A percentile compares a stretch with the other conserved stretches of the same genome.
Conservation (phyloP, 2,329 filamentous ascomycete species). For the Cytospora paraplurivora region DNA sequence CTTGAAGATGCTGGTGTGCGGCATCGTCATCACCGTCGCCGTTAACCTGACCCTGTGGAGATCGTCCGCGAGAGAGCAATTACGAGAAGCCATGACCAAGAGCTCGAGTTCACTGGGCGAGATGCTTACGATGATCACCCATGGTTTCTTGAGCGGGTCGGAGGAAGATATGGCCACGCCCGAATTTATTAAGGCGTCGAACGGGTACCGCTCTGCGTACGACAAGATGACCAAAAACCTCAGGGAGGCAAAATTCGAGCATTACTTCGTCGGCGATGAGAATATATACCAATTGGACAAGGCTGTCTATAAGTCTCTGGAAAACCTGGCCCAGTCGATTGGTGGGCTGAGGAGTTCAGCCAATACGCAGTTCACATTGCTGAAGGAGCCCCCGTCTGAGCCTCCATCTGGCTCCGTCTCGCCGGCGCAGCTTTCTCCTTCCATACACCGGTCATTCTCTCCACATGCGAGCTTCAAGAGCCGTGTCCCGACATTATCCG, state of each 20-base stretch:
- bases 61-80: slow-evolving; percentile 70
- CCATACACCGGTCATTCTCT: slow-evolving; percentile 35
- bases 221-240: slow-evolving; percentile 74
- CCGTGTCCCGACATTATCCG: slow-evolving; percentile 51
- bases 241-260: slow-evolving; percentile 85
- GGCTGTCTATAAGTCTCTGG: slow-evolving; percentile 79
- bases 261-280: slow-evolving; percentile 80
- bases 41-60: slow-evolving; percentile 80
- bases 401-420: slow-evolving; percentile 38
- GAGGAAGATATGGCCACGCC: slow-evolving; percentile 74
- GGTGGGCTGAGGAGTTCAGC: slow-evolving; percentile 89
- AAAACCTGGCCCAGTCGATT: slow-evolving; percentile 82
- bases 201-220: slow-evolving; percentile 68
- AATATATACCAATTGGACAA: slow-evolving; percentile 77
- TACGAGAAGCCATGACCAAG: slow-evolving; percentile 73
- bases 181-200: slow-evolving; percentile 63
- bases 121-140: slow-evolving; percentile 79
- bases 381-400: slow-evolving; percentile 61
- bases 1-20: slow-evolving; percentile 81
- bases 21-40: slow-evolving; percentile 68
- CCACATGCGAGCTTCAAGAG: slow-evolving; percentile 40
- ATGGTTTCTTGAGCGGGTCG: slow-evolving; percentile 79
- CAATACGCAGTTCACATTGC: slow-evolving; percentile 81
- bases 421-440: slow-evolving; percentile 38
- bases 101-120: slow-evolving; percentile 76